Percentiles rank a stretch among this genome's conserved stretches.
phyloP scores from a whole-genome alignment of 768 basidiomycete genomes.

The Rhodotorula paludigena region DNA sequence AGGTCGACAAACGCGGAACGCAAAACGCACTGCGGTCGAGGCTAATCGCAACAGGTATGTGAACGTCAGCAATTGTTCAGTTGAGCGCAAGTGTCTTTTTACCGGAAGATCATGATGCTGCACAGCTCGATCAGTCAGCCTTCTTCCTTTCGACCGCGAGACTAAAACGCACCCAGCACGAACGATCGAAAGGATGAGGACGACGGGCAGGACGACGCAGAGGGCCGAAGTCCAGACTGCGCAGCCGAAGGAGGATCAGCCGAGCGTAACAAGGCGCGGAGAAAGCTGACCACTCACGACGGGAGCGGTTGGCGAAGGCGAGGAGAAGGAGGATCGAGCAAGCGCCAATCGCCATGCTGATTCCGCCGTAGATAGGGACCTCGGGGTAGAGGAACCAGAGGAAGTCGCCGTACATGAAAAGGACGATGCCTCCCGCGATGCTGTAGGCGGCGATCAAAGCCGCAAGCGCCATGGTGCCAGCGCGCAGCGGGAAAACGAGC shows the following conservation, averaged over 20 bases:
- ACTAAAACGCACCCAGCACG: conserved; percentile 10
- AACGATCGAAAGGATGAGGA: conserved; percentile 7
- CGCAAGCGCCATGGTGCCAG: conserved; percentile 29
- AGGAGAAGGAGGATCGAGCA: conserved; percentile 12
- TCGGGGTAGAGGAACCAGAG: conserved; percentile 20
- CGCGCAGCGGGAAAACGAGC: conserved; percentile 28
- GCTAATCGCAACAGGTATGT: too few species aligned
- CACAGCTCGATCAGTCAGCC: too few species aligned
- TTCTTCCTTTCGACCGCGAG: neutral
- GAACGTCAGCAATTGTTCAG: too few species aligned
- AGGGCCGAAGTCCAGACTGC: conserved; percentile 1
- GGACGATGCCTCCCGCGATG: conserved; percentile 24
- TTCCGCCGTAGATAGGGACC: conserved; percentile 27
- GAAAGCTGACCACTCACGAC: too few species aligned
- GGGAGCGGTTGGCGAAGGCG: conserved; percentile 23
- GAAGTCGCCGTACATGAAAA: conserved; percentile 29
- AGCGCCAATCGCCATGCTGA: conserved; percentile 22
- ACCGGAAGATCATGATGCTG: too few species aligned
- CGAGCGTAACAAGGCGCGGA: accelerated
- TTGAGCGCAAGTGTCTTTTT: too few species aligned
- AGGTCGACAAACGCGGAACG: neutral
- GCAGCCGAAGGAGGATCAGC: neutral
- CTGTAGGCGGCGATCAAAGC: conserved; percentile 22
- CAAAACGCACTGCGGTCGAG: conserved; percentile 24
- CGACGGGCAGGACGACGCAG: conserved; percentile 15